Base-by-base conservation (phyloP, 106 monocot species). In the Ottelia alismoides region DNA sequence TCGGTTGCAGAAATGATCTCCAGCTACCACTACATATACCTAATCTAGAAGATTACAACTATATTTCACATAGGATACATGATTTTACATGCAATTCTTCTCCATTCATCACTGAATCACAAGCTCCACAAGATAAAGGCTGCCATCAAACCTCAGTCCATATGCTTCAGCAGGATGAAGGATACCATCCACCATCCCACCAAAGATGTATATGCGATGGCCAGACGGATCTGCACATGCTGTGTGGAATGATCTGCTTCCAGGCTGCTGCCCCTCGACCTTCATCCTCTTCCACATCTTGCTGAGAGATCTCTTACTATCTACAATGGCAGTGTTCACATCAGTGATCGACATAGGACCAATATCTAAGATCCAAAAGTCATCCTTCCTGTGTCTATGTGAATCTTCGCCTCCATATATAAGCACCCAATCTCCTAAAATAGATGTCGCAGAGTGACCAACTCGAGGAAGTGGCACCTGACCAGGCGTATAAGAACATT, bases 331-430 rank as follows among this genome's bases (percentile, higher is more conserved):
- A n/a, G n/a, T n/a, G n/a, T n/a, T n/a, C n/a, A n/a, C n/a, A n/a
- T n/a, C n/a, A n/a, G n/a, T n/a, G n/a, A n/a, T n/a, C n/a, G n/a
- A n/a, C n/a, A n/a, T n/a, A n/a, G n/a, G n/a, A n/a, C n/a, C n/a
- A n/a, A n/a, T n/a, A n/a, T n/a, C n/a, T n/a, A n/a, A n/a, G n/a
- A n/a, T n/a, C n/a, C n/a, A n/a, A n/a, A n/a, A n/a, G n/a, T n/a
- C n/a, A n/a, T n/a, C 70, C 63, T 81, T 87, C 22, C 86, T 54
- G 24, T 65, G 81, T 40, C 86, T 77, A 5, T 74, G 68, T 29
- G 86, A 74, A 69, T 87, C 86, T 65, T 87, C 86, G 0, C 86
- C 86, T 11, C 86, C 86, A 20, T n/a, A n/a, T n/a, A n/a, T n/a
- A n/a, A n/a, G n/a, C n/a, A n/a, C n/a, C n/a, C n/a, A n/a, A n/a